Conservation (phyloP, 176 grass and related monocot genomes). For the Pontederia crassipes region DNA sequence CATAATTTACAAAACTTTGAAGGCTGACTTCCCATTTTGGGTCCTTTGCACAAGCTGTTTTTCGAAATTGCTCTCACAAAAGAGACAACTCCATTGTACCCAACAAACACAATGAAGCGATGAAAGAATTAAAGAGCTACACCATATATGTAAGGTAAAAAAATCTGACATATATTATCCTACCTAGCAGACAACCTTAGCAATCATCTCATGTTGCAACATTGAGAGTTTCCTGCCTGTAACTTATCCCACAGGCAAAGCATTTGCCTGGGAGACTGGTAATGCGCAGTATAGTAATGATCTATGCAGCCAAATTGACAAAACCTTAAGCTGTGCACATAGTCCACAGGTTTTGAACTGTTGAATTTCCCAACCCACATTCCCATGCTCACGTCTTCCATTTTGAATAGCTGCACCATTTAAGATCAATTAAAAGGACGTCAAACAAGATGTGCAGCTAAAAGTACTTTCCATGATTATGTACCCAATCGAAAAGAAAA, state of each 20-base stretch:
- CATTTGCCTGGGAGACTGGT: conserved; percentile 14
- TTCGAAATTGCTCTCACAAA: no score
- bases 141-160: no score
- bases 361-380: conserved; percentile 16
- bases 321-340: conserved; percentile 11
- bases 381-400: conserved; percentile 20
- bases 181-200: no score
- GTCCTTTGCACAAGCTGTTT: no score
- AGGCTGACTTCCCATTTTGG: no score
- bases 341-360: conserved; percentile 3
- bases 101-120: no score
- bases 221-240: conserved; percentile 8
- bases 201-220: conserved; percentile 14
- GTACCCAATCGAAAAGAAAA: not conserved
- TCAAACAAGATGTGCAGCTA: not conserved
- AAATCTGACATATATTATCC: no score
- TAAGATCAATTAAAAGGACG: not conserved
- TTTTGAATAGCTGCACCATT: conserved; percentile 8
- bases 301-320: conserved; percentile 13
- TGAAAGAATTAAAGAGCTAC: no score
- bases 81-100: no score
- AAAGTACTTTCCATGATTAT: not conserved
- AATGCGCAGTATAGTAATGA: conserved; percentile 10
- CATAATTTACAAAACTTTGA: no score
- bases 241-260: conserved; percentile 11